Conservation (phyloP, 192 early-diverging fungal genomes). For the Coemansia sp. region DNA sequence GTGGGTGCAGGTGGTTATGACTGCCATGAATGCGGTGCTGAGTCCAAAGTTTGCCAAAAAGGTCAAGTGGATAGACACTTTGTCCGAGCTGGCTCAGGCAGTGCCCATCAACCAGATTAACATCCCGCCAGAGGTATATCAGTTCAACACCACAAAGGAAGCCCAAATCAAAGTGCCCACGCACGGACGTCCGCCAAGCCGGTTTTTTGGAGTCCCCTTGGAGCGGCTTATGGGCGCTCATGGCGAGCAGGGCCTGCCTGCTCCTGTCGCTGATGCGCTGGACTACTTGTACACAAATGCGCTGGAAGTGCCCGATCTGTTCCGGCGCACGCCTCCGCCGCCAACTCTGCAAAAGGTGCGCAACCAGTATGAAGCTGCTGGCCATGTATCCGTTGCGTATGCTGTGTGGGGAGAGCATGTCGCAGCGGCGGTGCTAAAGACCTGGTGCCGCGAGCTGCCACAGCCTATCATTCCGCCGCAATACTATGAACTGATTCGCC, state of each 20-base stretch:
- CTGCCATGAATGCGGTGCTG: conserved; percentile 79
- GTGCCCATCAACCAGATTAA: conserved; percentile 74
- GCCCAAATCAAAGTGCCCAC: conserved; percentile 39
- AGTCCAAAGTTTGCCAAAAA: conserved; percentile 92
- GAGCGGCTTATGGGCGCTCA: conserved; percentile 71
- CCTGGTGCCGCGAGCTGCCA: conserved; percentile 81
- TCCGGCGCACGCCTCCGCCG: conserved; percentile 78
- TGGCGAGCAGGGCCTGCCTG: conserved; percentile 73
- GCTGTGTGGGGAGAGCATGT: conserved; percentile 72
- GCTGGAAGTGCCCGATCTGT: conserved; percentile 77
- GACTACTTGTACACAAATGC: conserved; percentile 67
- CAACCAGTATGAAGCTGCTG: conserved; percentile 44
- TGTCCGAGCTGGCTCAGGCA: conserved; percentile 62
- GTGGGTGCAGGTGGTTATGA: conserved; percentile 79
- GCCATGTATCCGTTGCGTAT: conserved; percentile 57
- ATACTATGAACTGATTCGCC: conserved; percentile 60
- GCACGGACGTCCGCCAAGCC: conserved; percentile 33
- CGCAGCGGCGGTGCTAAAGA: conserved; percentile 77
- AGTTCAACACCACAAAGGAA: conserved; percentile 51
- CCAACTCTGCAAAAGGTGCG: conserved; percentile 62
- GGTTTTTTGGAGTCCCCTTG: conserved; percentile 76
- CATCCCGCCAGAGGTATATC: conserved; percentile 63
- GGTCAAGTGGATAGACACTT: conserved; percentile 72
- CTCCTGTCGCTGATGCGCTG: conserved; percentile 70
- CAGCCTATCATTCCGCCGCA: conserved; percentile 65